phyloP scores from a whole-genome alignment of 164 flowering plant species.

The Houttuynia cordata region DNA sequence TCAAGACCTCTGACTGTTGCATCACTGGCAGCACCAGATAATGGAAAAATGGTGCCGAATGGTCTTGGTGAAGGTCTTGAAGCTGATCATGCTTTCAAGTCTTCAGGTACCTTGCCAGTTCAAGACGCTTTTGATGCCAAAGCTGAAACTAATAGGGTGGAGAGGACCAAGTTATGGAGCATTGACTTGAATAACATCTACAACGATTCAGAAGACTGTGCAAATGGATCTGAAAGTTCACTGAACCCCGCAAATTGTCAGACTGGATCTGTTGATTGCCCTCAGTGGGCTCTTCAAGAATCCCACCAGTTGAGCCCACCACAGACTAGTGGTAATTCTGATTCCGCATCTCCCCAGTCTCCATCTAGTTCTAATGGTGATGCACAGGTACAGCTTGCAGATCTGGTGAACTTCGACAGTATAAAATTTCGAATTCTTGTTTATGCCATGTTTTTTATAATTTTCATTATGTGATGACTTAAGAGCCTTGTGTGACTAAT shows the following conservation, averaged over 20 bases:
- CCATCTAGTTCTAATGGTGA: slow-evolving; percentile 90
- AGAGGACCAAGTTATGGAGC: slow-evolving; percentile 27
- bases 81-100: slow-evolving; percentile 12
- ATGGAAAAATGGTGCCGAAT: slow-evolving; percentile 4
- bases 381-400: slow-evolving; percentile 43
- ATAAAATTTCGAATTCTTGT: background rate
- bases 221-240: slow-evolving; percentile 32
- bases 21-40: slow-evolving; percentile 14
- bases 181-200: slow-evolving; percentile 74
- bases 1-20: slow-evolving; percentile 8
- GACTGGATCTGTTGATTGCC: slow-evolving; percentile 21
- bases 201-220: slow-evolving; percentile 47
- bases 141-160: slow-evolving; percentile 12
- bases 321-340: slow-evolving; percentile 78
- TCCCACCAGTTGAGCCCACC: slow-evolving; percentile 59
- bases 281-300: slow-evolving; percentile 39
- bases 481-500: background rate
- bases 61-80: slow-evolving; percentile 11
- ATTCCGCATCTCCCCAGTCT: slow-evolving; percentile 67
- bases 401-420: background rate
- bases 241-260: slow-evolving; percentile 19
- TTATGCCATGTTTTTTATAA: background rate
- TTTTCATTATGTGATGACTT: background rate
- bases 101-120: slow-evolving; percentile 8
- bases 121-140: slow-evolving; percentile 15